These are phyloP conservation scores for Colletotrichum scovillei DNA, from an alignment of 2,329 filamentous ascomycete genomes.

Conservation along the genomic window DNA sequence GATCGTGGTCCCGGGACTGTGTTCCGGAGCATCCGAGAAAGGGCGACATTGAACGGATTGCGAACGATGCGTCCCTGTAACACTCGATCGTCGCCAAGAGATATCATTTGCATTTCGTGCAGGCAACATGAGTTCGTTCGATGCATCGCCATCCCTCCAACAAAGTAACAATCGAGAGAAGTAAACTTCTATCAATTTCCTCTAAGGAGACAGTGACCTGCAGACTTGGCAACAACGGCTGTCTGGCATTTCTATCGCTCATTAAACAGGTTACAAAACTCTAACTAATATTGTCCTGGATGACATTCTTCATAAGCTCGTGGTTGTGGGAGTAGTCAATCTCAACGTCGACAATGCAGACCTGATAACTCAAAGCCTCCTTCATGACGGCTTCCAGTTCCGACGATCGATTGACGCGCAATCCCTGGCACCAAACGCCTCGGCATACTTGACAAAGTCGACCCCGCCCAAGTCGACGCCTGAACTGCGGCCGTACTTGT, in stretches of 20 bases:
- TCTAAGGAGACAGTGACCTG: not conserved
- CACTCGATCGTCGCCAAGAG: not conserved
- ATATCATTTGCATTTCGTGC: not conserved
- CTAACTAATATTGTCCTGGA: conserved; percentile 42
- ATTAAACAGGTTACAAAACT: not conserved
- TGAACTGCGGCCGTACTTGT: conserved; percentile 58
- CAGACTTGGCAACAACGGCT: not conserved
- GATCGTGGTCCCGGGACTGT: not conserved
- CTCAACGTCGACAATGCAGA: conserved; percentile 57
- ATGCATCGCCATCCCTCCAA: not conserved
- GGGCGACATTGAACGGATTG: not conserved
- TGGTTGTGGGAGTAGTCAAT: conserved; percentile 57
- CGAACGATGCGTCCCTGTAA: not conserved
- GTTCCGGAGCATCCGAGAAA: not conserved
- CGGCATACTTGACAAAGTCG: conserved; percentile 59
- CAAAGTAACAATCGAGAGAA: not conserved
- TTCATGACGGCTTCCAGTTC: conserved; percentile 56
- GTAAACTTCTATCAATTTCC: not conserved
- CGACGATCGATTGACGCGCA: conserved; percentile 50
- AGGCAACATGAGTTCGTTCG: not conserved
- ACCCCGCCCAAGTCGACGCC: conserved; percentile 58
- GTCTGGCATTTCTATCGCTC: not conserved
- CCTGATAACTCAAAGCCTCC: conserved; percentile 52
- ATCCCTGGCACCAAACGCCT: conserved; percentile 58
- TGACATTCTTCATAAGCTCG: conserved; percentile 53